A percentile compares a stretch with the other conserved stretches of the same genome.
Evolutionary conservation across 805 yeast species (phyloP).

Genomic region (Wickerhamiella galacta): DNA sequence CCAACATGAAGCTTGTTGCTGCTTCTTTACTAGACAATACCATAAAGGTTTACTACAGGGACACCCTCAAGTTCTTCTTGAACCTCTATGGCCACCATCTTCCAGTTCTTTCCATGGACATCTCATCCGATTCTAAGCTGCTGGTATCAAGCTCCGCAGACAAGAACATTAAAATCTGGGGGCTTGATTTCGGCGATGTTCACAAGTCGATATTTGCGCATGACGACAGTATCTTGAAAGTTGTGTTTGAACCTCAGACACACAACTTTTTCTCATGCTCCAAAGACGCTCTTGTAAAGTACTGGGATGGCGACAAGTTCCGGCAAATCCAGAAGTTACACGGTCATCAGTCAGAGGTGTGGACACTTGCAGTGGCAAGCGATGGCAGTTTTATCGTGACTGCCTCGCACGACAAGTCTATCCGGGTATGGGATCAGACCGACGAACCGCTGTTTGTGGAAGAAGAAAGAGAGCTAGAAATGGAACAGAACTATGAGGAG

Average conservation of each 20-base stretch:
- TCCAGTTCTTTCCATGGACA: constrained; percentile 86
- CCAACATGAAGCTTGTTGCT: constrained; percentile 62
- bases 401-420: constrained; percentile 84
- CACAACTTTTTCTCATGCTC: constrained; percentile 83
- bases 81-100: constrained; percentile 91
- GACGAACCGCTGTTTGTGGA: constrained; percentile 93
- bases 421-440: constrained; percentile 84
- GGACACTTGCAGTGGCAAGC: constrained; percentile 70
- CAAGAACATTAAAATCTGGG: constrained; percentile 96
- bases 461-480: constrained; percentile 90
- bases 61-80: constrained; percentile 70
- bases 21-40: constrained; percentile 80
- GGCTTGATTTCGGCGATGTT: constrained; percentile 96
- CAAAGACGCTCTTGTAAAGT: constrained; percentile 77
- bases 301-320: constrained; percentile 98
- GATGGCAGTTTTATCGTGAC: constrained; percentile 56
- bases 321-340: constrained; percentile 77
- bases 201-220: constrained; percentile 94
- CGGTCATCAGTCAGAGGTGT: constrained; percentile 84
- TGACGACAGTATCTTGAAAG: constrained; percentile 87
- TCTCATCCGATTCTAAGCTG: constrained; percentile 73
- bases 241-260: constrained; percentile 64
- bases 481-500: constrained; percentile 83
- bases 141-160: constrained; percentile 91
- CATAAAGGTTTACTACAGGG: constrained; percentile 85